These are phyloP conservation scores for Mycena galericulata DNA, from an alignment of 768 basidiomycete genomes.

Conservation along the genomic window DNA sequence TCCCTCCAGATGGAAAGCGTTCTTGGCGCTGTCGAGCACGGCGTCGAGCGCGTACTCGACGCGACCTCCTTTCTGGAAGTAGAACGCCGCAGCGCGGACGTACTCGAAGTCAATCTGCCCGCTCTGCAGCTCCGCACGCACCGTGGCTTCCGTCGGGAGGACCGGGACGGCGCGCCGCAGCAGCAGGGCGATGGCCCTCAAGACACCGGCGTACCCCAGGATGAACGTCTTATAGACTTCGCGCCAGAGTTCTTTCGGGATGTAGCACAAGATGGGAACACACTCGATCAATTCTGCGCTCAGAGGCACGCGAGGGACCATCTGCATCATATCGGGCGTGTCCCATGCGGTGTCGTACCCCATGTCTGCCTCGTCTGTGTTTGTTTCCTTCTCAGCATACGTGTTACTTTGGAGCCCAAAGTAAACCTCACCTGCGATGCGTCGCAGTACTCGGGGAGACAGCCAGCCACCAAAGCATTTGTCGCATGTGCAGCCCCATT, in stretches of 20 bases:
- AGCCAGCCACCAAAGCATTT: conserved; percentile 39
- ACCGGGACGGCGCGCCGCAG: neutral
- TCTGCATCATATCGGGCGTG: neutral
- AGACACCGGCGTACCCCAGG: conserved; percentile 25
- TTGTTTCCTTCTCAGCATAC: neutral
- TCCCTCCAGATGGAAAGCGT: neutral
- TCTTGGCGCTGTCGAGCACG: neutral
- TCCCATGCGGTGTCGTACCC: conserved; percentile 17
- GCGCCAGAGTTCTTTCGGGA: conserved; percentile 22
- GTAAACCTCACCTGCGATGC: conserved; percentile 29
- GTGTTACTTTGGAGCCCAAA: neutral
- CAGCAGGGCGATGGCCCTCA: conserved; percentile 23
- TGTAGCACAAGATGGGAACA: conserved; percentile 15
- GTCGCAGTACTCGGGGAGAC: conserved; percentile 34
- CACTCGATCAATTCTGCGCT: neutral
- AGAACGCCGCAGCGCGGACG: conserved; percentile 5
- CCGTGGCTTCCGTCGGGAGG: conserved; percentile 2
- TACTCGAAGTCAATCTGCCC: neutral
- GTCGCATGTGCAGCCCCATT: conserved; percentile 41
- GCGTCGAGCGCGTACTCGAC: conserved; percentile 21
- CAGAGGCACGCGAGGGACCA: conserved; percentile 20
- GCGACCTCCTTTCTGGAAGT: conserved; percentile 17
- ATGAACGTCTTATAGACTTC: conserved; percentile 31
- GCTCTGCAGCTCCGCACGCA: conserved; percentile 3
- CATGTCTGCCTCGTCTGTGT: conserved; percentile 26